These are phyloP conservation scores for Prunella vulgaris DNA, from an alignment of 257 asterid genomes.

Conservation along the genomic window DNA sequence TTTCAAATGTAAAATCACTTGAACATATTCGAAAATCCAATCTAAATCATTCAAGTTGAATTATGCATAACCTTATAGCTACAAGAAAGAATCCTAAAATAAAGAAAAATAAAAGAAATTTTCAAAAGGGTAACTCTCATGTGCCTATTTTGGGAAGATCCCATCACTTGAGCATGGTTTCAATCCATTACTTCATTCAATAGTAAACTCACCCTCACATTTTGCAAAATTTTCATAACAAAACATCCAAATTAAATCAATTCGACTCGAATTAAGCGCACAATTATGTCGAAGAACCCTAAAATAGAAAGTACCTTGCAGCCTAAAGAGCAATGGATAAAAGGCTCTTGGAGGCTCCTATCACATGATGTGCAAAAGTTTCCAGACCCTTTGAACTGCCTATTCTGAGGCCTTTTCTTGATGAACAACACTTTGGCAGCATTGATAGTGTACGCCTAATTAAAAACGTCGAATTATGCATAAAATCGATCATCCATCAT, in stretches of 20 bases:
- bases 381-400: constrained; percentile 93
- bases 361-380: constrained; percentile 94
- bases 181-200: not conserved
- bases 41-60: not conserved
- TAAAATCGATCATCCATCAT: not conserved
- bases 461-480: not conserved
- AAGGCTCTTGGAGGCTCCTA: constrained; percentile 87
- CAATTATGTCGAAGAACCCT: not conserved
- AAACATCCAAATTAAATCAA: not conserved
- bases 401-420: constrained; percentile 89
- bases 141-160: no score
- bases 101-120: no score
- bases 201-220: not conserved
- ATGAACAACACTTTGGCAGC: constrained; percentile 82
- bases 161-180: no score
- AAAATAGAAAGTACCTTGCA: constrained; percentile 60
- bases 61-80: not conserved
- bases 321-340: constrained; percentile 86
- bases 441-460: constrained; percentile 85
- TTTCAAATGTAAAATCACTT: no score
- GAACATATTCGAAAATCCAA: not conserved
- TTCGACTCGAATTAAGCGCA: constrained; percentile 2
- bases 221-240: not conserved
- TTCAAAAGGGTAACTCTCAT: not conserved
- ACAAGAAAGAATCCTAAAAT: no score